These are phyloP conservation scores for Cladophialophora psammophila DNA, from an alignment of 2,329 filamentous ascomycete genomes.

Conservation along the genomic window DNA sequence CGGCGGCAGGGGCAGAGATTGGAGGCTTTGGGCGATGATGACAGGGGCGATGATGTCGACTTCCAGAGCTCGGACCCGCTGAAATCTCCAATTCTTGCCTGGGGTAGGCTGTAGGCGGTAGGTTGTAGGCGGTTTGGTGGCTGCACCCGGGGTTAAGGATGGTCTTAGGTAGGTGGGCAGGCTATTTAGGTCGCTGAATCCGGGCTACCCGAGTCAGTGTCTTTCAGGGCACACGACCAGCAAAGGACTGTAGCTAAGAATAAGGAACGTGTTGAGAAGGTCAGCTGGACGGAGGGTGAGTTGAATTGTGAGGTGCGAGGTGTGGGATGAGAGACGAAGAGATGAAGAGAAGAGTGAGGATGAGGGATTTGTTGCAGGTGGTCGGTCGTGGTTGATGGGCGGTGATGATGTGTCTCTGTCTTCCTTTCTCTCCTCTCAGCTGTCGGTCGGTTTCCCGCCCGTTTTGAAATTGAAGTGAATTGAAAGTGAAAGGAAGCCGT, in stretches of 20 bases:
- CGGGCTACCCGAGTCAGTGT: conserved; percentile 7
- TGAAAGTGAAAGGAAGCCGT: neutral
- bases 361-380: conserved; percentile 4
- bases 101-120: neutral
- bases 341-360: neutral
- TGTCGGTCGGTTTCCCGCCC: neutral
- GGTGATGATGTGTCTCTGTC: neutral
- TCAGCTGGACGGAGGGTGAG: conserved; percentile 1
- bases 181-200: conserved; percentile 4
- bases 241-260: neutral
- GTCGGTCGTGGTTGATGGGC: neutral
- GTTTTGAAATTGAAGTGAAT: neutral
- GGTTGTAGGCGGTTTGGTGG: conserved; percentile 10
- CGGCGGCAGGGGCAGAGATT: conserved; percentile 9
- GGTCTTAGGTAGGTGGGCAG: neutral
- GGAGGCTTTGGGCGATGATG: conserved; percentile 17
- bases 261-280: neutral
- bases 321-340: neutral
- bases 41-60: conserved; percentile 31
- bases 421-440: neutral
- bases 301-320: conserved; percentile 1
- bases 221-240: conserved; percentile 22
- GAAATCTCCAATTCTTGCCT: conserved; percentile 12
- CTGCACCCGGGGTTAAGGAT: conserved; percentile 16
- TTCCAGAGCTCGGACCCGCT: conserved; percentile 19